Conservation (phyloP, 73 alveolate species). For the Paramecium biaurelia region DNA sequence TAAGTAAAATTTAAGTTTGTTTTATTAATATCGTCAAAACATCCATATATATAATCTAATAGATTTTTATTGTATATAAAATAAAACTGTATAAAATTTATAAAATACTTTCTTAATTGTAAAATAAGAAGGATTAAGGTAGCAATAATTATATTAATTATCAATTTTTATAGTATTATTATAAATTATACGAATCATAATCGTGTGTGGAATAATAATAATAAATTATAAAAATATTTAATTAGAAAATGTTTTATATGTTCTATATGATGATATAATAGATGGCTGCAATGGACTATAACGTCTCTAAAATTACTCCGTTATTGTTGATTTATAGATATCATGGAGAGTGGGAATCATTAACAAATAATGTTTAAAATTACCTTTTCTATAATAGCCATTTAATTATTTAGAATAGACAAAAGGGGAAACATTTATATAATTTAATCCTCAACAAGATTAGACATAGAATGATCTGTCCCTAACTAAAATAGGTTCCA, state of each 20-base stretch:
- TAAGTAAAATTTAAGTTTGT: no score
- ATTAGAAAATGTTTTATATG: neutral
- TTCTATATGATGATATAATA: neutral
- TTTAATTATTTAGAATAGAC: neutral
- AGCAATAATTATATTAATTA: no score
- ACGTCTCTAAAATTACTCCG: neutral
- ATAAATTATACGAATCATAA: neutral
- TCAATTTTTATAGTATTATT: no score
- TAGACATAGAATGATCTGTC: neutral
- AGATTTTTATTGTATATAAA: no score
- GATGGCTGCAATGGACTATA: neutral
- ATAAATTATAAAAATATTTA: neutral
- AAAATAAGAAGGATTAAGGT: neutral
- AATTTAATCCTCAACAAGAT: neutral
- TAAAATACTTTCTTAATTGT: neutral
- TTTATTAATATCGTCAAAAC: no score
- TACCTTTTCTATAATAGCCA: neutral
- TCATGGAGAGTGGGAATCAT: neutral
- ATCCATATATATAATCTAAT: no score
- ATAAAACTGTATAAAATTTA: no score
- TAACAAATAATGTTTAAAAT: neutral
- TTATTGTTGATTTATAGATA: neutral
- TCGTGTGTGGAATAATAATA: neutral
- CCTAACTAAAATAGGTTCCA: neutral
- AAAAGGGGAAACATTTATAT: neutral